phyloP scores from a whole-genome alignment of 352 stramenopile genomes.

The Phytopythium kandeliae region DNA sequence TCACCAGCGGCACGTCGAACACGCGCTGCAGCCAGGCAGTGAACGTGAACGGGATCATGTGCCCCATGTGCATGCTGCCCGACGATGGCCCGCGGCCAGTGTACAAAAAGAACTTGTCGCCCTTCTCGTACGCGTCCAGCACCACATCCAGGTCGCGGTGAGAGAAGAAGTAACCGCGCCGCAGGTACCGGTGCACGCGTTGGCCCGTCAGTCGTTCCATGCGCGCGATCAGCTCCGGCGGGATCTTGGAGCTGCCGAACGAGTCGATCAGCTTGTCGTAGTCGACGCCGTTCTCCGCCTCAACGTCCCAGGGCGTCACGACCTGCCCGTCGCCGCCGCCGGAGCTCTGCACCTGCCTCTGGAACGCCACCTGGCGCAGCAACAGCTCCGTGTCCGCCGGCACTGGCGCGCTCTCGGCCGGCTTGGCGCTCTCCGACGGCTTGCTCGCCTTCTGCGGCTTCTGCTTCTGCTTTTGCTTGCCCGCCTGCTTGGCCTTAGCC shows the following conservation, averaged over 20 bases:
- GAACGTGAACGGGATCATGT: conserved; percentile 99
- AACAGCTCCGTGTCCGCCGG: conserved; percentile 55
- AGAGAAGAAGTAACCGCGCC: conserved; percentile 99
- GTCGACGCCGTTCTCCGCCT: conserved; percentile 96
- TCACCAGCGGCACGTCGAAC: conserved; percentile 98
- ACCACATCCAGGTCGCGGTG: conserved; percentile 98
- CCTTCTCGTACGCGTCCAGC: conserved; percentile 93
- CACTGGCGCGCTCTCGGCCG: conserved; percentile 46
- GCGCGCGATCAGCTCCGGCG: conserved; percentile 88
- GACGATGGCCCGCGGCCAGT: conserved; percentile 97
- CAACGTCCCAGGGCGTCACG: conserved; percentile 92
- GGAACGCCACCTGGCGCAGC: conserved; percentile 67
- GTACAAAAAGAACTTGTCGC: conserved; percentile 99
- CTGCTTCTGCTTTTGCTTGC: conserved; percentile 34
- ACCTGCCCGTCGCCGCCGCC: conserved; percentile 62
- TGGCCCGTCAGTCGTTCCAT: conserved; percentile 95
- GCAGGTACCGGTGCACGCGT: conserved; percentile 95
- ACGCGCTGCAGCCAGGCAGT: conserved; percentile 98
- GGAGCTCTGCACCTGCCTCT: conserved; percentile 55
- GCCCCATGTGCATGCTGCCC: conserved; percentile 97
- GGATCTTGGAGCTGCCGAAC: conserved; percentile 97
- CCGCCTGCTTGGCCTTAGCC: conserved; percentile 36
- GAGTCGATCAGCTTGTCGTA: conserved; percentile 99
- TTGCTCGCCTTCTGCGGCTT: conserved; percentile 48
- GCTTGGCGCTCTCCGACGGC: conserved; percentile 68